Evolutionary conservation across 768 basidiomycete species (phyloP).

Genomic region (Pisolithus marmoratus): DNA sequence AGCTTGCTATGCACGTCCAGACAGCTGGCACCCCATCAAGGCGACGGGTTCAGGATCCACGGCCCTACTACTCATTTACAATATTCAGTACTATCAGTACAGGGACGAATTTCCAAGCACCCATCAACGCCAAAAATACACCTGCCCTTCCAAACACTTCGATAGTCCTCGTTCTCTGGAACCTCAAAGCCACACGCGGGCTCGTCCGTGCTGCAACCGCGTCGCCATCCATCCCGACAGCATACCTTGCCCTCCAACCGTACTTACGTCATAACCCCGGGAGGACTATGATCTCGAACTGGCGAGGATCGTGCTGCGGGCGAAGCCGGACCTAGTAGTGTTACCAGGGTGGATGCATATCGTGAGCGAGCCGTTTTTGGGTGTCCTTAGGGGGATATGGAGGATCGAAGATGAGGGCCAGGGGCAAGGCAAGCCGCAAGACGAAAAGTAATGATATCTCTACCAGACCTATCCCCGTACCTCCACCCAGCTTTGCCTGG

Average conservation of each 20-base stretch:
- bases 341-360: constrained; percentile 99
- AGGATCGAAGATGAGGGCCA: constrained; percentile 20
- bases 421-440: too few relatives aligned
- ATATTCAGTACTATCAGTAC: constrained; percentile 1
- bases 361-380: constrained; percentile 74
- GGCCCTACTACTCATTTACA: background rate
- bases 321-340: constrained; percentile 78
- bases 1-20: too few relatives aligned
- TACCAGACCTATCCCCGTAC: too few relatives aligned
- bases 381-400: constrained; percentile 47
- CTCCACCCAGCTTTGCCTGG: constrained; percentile 95
- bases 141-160: constrained; percentile 59
- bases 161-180: constrained; percentile 84
- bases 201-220: constrained; percentile 72
- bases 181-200: constrained; percentile 87
- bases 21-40: too few relatives aligned
- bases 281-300: constrained; percentile 83
- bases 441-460: too few relatives aligned
- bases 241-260: constrained; percentile 78
- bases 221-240: constrained; percentile 71
- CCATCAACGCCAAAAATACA: constrained; percentile 82
- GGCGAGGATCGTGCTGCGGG: constrained; percentile 57
- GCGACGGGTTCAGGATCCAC: too few relatives aligned
- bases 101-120: constrained; percentile 96
- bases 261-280: constrained; percentile 71